Conservation (phyloP, 352 stramenopile genomes). For the Phytophthora vignae region DNA sequence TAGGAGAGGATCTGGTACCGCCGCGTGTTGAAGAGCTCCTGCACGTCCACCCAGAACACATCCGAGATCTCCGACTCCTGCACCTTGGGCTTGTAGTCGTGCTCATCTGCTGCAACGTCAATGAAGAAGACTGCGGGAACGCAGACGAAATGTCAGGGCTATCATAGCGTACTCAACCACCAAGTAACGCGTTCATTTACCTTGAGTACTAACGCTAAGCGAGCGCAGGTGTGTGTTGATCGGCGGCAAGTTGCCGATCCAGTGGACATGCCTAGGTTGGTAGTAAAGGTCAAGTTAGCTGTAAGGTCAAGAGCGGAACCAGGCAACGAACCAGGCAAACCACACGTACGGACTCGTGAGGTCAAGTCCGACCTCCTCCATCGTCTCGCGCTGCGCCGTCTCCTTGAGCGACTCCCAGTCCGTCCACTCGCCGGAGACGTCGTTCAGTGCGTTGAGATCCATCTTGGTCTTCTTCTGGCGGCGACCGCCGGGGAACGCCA, state of each 20-base stretch:
- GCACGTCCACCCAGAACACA: constrained; percentile 85
- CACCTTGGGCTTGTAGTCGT: constrained; percentile 55
- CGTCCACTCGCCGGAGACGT: constrained; percentile 44
- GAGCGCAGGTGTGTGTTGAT: constrained; percentile 73
- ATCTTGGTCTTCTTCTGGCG: constrained; percentile 66
- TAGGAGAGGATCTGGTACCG: constrained; percentile 70
- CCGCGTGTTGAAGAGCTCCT: constrained; percentile 70
- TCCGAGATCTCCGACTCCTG: constrained; percentile 79
- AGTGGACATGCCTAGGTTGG: constrained; percentile 69
- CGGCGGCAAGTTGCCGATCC: constrained; percentile 64
- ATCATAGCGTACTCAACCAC: not conserved
- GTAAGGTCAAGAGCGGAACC: too few species aligned
- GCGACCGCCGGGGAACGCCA: constrained; percentile 81
- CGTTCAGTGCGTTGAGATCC: constrained; percentile 34
- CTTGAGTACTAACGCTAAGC: constrained; percentile 74
- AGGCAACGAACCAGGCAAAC: not conserved
- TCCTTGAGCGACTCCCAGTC: constrained; percentile 76
- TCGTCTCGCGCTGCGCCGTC: constrained; percentile 78
- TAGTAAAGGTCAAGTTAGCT: too few species aligned
- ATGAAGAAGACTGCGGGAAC: constrained; percentile 74
- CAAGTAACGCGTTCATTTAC: constrained; percentile 23
- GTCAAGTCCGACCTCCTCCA: constrained; percentile 85
- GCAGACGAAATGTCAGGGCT: constrained; percentile 5
- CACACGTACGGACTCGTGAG: constrained; percentile 58
- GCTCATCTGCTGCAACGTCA: constrained; percentile 54